A percentile compares a stretch with the other conserved stretches of the same genome.
These are phyloP conservation scores for Chalaropsis thielavioides DNA, from an alignment of 2,329 filamentous ascomycete species.

Conservation along the genomic window DNA sequence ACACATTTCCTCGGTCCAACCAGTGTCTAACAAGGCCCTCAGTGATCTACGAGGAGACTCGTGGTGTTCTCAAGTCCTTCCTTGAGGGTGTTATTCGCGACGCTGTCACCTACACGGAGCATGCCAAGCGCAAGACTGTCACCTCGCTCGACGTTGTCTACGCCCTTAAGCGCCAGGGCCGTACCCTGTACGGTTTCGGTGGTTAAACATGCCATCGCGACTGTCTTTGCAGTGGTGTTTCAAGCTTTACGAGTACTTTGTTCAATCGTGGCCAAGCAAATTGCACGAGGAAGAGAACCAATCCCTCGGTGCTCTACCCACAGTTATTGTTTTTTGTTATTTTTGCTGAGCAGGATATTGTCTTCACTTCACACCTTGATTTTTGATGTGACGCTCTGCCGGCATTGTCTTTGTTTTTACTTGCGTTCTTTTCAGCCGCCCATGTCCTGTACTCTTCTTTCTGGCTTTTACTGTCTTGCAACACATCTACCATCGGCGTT, in stretches of 20 bases:
- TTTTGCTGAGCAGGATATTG: not conserved
- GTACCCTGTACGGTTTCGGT: conserved; percentile 80
- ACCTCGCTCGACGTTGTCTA: conserved; percentile 56
- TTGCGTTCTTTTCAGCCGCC: conserved; percentile 7
- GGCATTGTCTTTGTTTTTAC: not conserved
- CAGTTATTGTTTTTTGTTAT: conserved; percentile 1
- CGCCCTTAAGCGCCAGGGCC: conserved; percentile 53
- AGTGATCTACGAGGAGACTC: conserved; percentile 66
- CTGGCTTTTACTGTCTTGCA: conserved; percentile 8
- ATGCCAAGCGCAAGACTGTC: conserved; percentile 71
- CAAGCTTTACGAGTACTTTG: not conserved
- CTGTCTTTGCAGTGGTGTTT: conserved; percentile 1
- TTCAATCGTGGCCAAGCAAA: not conserved
- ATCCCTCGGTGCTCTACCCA: not conserved
- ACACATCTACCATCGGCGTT: conserved; percentile 16
- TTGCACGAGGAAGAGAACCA: not conserved
- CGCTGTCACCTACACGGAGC: conserved; percentile 64
- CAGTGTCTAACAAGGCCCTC: conserved; percentile 4
- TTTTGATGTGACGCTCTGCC: not conserved
- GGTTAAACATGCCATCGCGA: conserved; percentile 42
- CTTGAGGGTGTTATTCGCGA: conserved; percentile 64
- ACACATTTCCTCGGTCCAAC: not conserved
- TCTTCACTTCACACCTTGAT: not conserved
- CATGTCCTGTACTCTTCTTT: conserved; percentile 12
- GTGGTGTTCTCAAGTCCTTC: conserved; percentile 65